These are phyloP conservation scores for Magnaporthiopsis poae DNA, from an alignment of 2,329 filamentous ascomycete species.

Conservation along the genomic window DNA sequence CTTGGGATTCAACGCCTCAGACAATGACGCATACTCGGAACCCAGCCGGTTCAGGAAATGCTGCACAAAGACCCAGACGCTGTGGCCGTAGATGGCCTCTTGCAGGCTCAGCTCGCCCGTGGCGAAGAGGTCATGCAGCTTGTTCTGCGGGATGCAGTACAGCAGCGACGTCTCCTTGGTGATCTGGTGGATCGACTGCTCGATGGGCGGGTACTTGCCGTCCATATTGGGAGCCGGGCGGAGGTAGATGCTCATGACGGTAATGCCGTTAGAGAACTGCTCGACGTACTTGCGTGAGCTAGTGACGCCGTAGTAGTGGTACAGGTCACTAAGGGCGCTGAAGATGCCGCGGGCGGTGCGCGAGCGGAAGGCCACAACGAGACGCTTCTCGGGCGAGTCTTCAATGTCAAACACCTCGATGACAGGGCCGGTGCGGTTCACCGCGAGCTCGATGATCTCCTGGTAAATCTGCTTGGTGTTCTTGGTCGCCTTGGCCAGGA, in stretches of 20 bases:
- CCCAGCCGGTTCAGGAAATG: constrained; percentile 95
- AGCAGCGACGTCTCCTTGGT: constrained; percentile 95
- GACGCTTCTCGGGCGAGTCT: constrained; percentile 77
- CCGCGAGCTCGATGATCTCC: constrained; percentile 78
- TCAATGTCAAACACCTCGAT: constrained; percentile 98
- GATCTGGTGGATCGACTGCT: constrained; percentile 94
- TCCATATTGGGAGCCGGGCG: constrained; percentile 56
- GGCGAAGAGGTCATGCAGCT: constrained; percentile 83
- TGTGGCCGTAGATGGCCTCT: constrained; percentile 94
- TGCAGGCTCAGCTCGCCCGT: constrained; percentile 80
- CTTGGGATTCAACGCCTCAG: constrained; percentile 66
- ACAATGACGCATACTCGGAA: constrained; percentile 81
- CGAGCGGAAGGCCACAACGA: constrained; percentile 90
- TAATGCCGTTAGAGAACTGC: constrained; percentile 97
- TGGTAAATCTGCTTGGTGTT: constrained; percentile 96
- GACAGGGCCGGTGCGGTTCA: constrained; percentile 78
- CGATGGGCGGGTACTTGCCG: constrained; percentile 61
- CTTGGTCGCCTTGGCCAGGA: constrained; percentile 86
- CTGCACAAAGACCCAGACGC: constrained; percentile 92
- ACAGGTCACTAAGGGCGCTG: constrained; percentile 87
- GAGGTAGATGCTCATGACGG: constrained; percentile 91
- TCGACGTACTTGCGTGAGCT: constrained; percentile 96
- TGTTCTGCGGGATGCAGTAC: constrained; percentile 96
- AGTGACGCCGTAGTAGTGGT: constrained; percentile 97
- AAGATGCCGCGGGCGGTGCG: constrained; percentile 87